Evolutionary conservation across 2,329 filamentous ascomycete genomes (phyloP).

Genomic region (Alternaria tenuissima): DNA sequence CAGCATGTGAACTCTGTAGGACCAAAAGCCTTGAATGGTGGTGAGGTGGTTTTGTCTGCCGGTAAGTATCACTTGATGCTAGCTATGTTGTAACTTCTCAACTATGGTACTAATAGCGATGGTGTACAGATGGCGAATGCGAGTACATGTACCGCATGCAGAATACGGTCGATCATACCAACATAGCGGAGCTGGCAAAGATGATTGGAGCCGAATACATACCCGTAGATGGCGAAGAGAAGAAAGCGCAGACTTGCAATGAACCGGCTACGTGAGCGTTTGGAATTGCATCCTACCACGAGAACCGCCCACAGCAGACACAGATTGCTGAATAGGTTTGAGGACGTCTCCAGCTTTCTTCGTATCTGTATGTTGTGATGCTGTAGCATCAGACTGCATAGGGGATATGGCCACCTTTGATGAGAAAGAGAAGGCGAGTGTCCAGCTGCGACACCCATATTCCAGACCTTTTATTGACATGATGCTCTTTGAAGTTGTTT

Average conservation of each 20-base stretch:
- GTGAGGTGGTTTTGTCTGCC: conserved; percentile 29
- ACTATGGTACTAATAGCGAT: not conserved
- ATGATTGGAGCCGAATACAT: conserved; percentile 6
- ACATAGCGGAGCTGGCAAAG: conserved; percentile 25
- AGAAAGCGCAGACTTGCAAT: not conserved
- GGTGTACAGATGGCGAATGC: conserved; percentile 25
- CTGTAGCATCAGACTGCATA: too few species aligned
- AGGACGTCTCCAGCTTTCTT: too few species aligned
- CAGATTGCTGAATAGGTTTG: too few species aligned
- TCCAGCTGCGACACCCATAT: too few species aligned
- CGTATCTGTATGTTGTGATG: too few species aligned
- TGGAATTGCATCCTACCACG: not conserved
- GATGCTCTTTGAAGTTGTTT: too few species aligned
- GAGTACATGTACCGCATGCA: conserved; percentile 40
- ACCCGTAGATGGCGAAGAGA: not conserved
- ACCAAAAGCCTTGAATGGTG: conserved; percentile 35
- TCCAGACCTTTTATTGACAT: too few species aligned
- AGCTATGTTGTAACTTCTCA: not conserved
- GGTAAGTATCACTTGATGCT: conserved; percentile 12
- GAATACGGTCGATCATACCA: conserved; percentile 37
- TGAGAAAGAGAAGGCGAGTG: too few species aligned
- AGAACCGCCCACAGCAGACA: too few species aligned
- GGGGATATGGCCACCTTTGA: too few species aligned
- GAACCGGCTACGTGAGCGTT: not conserved
- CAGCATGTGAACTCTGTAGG: conserved; percentile 30